Base-by-base conservation (phyloP, 805 yeast genomes). In the Sugiyamaella floridensis region DNA sequence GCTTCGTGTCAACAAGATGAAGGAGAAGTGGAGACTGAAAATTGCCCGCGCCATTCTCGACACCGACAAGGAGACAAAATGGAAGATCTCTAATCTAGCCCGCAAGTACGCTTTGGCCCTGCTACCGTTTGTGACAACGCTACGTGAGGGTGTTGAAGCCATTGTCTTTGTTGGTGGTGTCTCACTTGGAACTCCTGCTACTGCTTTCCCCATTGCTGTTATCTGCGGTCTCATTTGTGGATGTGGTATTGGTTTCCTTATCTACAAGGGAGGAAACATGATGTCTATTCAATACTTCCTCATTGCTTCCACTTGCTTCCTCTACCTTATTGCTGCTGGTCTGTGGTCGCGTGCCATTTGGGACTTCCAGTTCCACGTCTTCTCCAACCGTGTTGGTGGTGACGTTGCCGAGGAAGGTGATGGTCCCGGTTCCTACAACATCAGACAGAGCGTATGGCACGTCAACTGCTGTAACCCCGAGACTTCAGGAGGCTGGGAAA, bases 381-480 rank as follows among this genome's bases (percentile, higher is more conserved):
- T 78, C 76, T 77, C 79, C 69, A 60, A 73, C 55, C 65, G 74
- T 50, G 81, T 95, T 37, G 98, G 98, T 67, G 96, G 97, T 73
- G 97, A 92, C 73, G 96, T 95, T 22, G 79, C 96, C 40, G 98
- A 92, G 71, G 73, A 76, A 62, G 98, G 98, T 63, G 77, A 83
- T 51, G 99, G 99, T 61, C 92, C 96, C 43, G 99, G 99, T 67
- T 85, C 97, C 22, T 92, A 92, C 72, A 83, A 92, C 70, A 80
- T 92, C 63, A 63, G 75, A 48, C 78, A 78, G 64, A 72, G 86
- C 12, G 97, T 92, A 26, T 92, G 96, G 90, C 99, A 92, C 73
- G 95, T 92, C 56, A 89, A 92, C 78, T 92, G 97, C 74, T 92
- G 98, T 76, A 89, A 89, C 71, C 97, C 97, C 45, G 90, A 85